Percentiles rank a stretch among this genome's conserved stretches.
phyloP scores from a whole-genome alignment of 495 filamentous ascomycete species.

The Cryomyces antarcticus region DNA sequence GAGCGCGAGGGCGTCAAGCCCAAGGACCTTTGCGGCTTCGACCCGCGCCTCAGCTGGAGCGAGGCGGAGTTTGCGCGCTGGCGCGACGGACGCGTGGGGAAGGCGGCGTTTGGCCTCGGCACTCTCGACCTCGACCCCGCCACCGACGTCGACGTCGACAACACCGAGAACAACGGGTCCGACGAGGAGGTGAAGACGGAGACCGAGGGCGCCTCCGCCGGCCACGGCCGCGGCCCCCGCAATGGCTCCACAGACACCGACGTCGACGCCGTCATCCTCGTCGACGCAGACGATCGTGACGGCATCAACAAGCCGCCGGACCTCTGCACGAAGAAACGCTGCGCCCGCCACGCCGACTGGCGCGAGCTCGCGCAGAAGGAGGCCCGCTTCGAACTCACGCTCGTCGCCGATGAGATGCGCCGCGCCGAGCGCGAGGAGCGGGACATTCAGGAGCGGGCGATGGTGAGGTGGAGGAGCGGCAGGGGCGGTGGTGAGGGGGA shows the following conservation, averaged over 20 bases:
- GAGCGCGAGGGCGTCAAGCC: conserved; percentile 17
- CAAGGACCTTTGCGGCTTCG: conserved; percentile 48
- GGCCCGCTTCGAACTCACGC: conserved; percentile 17
- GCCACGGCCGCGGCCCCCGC: too few species aligned
- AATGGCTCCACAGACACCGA: background rate
- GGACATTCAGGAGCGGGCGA: conserved; percentile 14
- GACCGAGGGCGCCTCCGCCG: conserved; percentile 1
- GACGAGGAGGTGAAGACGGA: background rate
- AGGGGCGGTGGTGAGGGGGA: background rate
- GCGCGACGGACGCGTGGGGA: conserved; percentile 13
- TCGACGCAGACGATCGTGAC: background rate
- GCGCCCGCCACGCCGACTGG: conserved; percentile 19
- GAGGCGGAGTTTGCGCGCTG: conserved; percentile 35
- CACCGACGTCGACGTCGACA: background rate
- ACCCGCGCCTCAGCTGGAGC: conserved; percentile 36
- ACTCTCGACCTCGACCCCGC: conserved; percentile 2
- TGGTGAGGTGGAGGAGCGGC: conserved; percentile 3
- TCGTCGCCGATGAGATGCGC: conserved; percentile 17
- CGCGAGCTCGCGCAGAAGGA: conserved; percentile 19
- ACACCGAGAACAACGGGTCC: background rate
- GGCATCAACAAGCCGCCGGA: conserved; percentile 1
- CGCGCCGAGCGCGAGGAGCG: conserved; percentile 18
- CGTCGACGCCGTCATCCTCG: too few species aligned
- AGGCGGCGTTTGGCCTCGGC: conserved; percentile 9
- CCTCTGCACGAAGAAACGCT: conserved; percentile 19